These are phyloP conservation scores for Musa acuminata DNA, from an alignment of 176 grass and related monocot species.

Conservation along the genomic window DNA sequence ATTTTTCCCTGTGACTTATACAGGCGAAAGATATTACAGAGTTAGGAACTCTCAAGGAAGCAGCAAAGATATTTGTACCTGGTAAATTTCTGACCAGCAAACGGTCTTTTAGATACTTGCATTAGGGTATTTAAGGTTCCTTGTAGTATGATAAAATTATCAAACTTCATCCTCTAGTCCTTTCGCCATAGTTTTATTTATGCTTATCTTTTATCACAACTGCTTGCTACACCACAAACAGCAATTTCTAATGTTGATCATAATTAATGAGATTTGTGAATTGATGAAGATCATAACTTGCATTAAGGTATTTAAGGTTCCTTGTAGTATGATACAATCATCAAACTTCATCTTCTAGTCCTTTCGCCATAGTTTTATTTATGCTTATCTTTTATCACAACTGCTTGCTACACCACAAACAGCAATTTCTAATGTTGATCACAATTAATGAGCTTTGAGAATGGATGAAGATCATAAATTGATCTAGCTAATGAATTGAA, in stretches of 20 bases:
- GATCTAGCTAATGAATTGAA: too few relatives aligned
- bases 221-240: neutral
- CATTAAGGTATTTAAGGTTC: neutral
- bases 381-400: neutral
- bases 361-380: neutral
- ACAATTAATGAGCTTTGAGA: neutral
- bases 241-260: too few relatives aligned
- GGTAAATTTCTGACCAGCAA: conserved; percentile 35
- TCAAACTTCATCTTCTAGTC: neutral
- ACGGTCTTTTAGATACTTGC: neutral
- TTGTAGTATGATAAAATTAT: neutral
- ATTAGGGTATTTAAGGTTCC: neutral
- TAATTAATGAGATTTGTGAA: neutral
- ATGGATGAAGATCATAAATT: neutral
- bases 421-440: too few relatives aligned
- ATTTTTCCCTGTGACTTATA: conserved; percentile 4
- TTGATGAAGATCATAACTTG: neutral
- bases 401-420: neutral
- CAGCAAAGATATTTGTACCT: conserved; percentile 92
- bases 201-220: neutral
- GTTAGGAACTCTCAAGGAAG: conserved; percentile 76
- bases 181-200: neutral
- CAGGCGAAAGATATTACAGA: conserved; percentile 92
- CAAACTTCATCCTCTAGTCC: neutral
- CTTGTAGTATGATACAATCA: neutral